A percentile compares a stretch with the other conserved stretches of the same genome.
Conservation (phyloP, 2,329 filamentous ascomycete genomes). For the Calonectria hongkongensis region DNA sequence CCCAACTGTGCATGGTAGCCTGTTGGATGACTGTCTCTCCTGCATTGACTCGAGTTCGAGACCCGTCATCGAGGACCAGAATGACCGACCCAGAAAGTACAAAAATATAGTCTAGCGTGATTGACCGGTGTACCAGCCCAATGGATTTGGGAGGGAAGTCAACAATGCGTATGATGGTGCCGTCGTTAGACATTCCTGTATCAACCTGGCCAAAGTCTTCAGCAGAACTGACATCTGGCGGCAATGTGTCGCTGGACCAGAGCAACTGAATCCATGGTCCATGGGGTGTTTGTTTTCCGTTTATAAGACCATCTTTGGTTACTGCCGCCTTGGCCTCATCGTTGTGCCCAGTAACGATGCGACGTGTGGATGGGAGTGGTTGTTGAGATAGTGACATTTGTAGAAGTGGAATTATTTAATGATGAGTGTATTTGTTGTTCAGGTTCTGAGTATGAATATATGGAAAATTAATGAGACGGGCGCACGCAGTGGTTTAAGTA, state of each 20-base stretch:
- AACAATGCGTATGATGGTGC: not conserved
- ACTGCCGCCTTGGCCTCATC: not conserved
- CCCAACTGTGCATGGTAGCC: conserved; percentile 10
- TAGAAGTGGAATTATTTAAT: not conserved
- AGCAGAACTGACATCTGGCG: not conserved
- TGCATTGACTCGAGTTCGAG: not conserved
- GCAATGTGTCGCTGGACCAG: not conserved
- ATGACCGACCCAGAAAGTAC: not conserved
- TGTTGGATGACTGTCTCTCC: not conserved
- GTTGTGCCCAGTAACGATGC: not conserved
- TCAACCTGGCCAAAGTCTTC: not conserved
- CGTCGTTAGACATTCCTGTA: not conserved
- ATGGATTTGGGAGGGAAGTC: not conserved
- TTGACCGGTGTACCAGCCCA: not conserved
- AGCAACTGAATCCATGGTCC: not conserved
- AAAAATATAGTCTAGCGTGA: conserved; percentile 12
- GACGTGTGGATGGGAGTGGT: not conserved
- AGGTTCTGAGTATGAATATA: not conserved
- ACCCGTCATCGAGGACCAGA: not conserved
- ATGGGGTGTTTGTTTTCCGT: not conserved
- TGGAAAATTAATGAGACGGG: not conserved
- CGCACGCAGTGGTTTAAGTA: not conserved
- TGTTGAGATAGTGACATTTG: not conserved
- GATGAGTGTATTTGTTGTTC: not conserved
- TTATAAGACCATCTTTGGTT: not conserved